Percentiles rank a stretch among this genome's conserved stretches.
phyloP scores from a whole-genome alignment of 1,284 basidiomycete species.

The Cerrena zonata region DNA sequence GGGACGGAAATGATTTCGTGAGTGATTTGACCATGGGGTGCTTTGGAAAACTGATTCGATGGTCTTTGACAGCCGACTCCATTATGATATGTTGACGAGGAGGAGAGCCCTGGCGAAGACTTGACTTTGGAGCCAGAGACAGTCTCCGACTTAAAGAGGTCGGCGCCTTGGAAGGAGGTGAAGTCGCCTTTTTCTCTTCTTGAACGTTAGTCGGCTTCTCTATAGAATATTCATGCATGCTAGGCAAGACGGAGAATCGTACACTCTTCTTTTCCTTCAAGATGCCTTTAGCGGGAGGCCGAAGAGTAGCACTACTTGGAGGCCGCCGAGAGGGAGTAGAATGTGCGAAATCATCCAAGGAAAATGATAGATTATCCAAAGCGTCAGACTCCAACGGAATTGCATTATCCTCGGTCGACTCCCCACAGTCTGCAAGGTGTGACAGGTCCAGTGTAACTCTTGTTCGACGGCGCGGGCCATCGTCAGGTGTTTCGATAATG shows the following conservation, averaged over 20 bases:
- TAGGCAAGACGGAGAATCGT: constrained; percentile 28
- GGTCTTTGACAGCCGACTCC: neutral
- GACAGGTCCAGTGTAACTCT: constrained; percentile 13
- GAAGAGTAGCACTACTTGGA: constrained; percentile 19
- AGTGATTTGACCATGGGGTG: constrained; percentile 26
- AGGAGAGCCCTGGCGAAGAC: neutral
- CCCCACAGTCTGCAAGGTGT: constrained; percentile 8
- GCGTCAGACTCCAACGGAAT: constrained; percentile 20
- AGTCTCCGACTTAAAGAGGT: neutral
- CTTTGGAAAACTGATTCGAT: constrained; percentile 19
- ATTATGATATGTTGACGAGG: neutral
- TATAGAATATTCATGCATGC: constrained; percentile 19
- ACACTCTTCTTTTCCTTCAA: constrained; percentile 34
- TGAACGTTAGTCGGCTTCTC: constrained; percentile 7
- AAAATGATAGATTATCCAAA: constrained; percentile 5
- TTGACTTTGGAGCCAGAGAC: constrained; percentile 1
- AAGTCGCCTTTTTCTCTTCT: constrained; percentile 2
- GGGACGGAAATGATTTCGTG: neutral
- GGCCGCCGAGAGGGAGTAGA: constrained; percentile 18
- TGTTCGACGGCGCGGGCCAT: constrained; percentile 4
- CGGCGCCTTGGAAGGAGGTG: constrained; percentile 1
- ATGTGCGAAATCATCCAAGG: constrained; percentile 5
- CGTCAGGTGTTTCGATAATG: constrained; percentile 25
- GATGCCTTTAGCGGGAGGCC: constrained; percentile 26
- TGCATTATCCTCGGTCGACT: constrained; percentile 14